Evolutionary conservation across 441 rosid genomes (phyloP).

Genomic region (Flueggea neowawraea): DNA sequence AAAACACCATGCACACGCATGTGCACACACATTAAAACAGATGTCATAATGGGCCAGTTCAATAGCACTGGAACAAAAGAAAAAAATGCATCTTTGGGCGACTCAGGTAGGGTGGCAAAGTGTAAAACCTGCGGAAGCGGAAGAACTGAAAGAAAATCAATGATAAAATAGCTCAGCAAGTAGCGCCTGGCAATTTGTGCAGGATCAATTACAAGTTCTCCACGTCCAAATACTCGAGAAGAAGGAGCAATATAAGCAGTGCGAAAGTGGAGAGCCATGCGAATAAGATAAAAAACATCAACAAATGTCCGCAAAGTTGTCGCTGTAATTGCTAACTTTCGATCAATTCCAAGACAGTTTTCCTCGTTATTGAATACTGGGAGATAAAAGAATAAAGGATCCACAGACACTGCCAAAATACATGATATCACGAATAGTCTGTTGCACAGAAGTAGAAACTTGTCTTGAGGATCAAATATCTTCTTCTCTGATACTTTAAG

Average conservation of each 20-base stretch:
- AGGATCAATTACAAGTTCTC: constrained; percentile 96
- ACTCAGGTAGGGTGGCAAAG: too few relatives aligned
- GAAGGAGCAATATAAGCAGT: constrained; percentile 97
- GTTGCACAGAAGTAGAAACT: constrained; percentile 77
- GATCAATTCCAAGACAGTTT: constrained; percentile 77
- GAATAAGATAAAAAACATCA: constrained; percentile 86
- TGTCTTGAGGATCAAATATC: constrained; percentile 95
- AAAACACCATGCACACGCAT: too few relatives aligned
- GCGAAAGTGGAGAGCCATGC: constrained; percentile 88
- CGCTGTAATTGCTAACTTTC: constrained; percentile 61
- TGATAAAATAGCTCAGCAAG: constrained; percentile 64
- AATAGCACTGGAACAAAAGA: too few relatives aligned
- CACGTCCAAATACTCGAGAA: constrained; percentile 94
- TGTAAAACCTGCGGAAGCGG: constrained; percentile 91
- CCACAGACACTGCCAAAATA: constrained; percentile 84
- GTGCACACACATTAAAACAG: too few relatives aligned
- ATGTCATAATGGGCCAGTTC: too few relatives aligned
- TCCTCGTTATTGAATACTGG: constrained; percentile 52
- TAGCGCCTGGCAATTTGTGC: constrained; percentile 87
- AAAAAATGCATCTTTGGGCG: too few relatives aligned
- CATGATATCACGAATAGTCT: constrained; percentile 75
- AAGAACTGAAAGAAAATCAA: constrained; percentile 85
- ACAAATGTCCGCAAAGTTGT: constrained; percentile 71
- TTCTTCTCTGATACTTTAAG: constrained; percentile 84
- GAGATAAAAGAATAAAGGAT: constrained; percentile 91